Base-by-base conservation (phyloP, 1,284 basidiomycete species). In the Melanopsichium pennsylvanicum region DNA sequence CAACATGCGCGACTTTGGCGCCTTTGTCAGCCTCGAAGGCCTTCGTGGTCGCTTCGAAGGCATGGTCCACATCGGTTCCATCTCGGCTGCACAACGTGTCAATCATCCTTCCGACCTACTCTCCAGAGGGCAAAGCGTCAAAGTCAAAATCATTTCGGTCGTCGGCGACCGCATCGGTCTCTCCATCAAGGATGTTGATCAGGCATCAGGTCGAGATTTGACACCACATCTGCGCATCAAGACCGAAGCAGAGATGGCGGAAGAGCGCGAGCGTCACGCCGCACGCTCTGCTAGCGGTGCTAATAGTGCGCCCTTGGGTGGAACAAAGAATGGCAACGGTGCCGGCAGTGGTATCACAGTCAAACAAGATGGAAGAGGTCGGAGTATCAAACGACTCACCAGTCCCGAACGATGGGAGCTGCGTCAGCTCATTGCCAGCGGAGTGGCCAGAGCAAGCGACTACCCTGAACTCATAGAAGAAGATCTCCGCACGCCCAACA, bases 341-440 rank as follows among this genome's bases (percentile, higher is more conserved):
- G 58, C 59, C 1, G 66, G 60, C 8, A 61, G 66, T 27, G 59
- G 59, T 16, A 44, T 69, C 33, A 54, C 74, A 13, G 70, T 73
- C 49, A 67, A 69, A 32, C 57, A 72, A 15, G 64, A 68, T 12
- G 64, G 64, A 12, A 64, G 70, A 5, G 71, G 75, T 11, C 60
- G 62, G 38, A 69, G 71, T 15, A 92, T 92, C 2, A 95, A 95
- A 80, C 88, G 96, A 15, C 84, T 98, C 51, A 95, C 95, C 1
- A 94, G 92, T 22, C 96, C 96, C 0, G 96, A 99, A 82, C 88
- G 96, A 19, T 99, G 95, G 92, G 96, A 99, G 84, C 92, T 98
- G 82, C 97, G 97, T 82, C 96, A 98, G 82, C 87, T 98, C 57
- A 97, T 98, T 62, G 92, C 96, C 0, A 96, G 93, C 34, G 96